Evolutionary conservation across 2,329 filamentous ascomycete species (phyloP).

Genomic region (Ophiostoma sp.): DNA sequence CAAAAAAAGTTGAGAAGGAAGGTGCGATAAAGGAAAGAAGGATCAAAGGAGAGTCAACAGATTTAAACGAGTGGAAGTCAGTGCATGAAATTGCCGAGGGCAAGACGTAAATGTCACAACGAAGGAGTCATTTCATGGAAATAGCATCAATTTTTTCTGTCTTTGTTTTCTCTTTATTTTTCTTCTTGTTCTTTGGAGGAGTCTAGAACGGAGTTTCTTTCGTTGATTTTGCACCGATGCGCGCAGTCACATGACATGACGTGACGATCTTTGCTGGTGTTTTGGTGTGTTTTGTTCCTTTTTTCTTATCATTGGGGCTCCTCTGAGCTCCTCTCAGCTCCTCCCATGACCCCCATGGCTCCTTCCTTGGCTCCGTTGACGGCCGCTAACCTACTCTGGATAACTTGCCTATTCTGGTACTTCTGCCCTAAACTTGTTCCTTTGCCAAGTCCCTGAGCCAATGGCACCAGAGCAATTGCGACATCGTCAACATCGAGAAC

Average conservation of each 20-base stretch:
- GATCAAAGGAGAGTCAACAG: not conserved
- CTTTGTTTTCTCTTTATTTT: not conserved
- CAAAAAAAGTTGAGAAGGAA: not conserved
- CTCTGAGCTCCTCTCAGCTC: not conserved
- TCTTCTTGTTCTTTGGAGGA: not conserved
- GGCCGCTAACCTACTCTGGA: not conserved
- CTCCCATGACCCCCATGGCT: not conserved
- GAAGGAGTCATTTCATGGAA: not conserved
- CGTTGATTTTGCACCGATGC: not conserved
- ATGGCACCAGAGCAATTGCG: not conserved
- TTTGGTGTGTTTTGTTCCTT: not conserved
- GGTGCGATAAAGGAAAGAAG: not conserved
- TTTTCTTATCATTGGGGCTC: not conserved
- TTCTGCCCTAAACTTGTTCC: not conserved
- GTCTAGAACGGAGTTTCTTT: not conserved
- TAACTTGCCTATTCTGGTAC: not conserved
- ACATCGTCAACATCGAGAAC: not conserved
- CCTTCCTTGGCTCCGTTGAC: not conserved
- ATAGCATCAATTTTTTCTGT: not conserved
- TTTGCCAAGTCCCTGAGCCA: not conserved
- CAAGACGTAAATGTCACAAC: conserved; percentile 5
- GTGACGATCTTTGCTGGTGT: conserved; percentile 2
- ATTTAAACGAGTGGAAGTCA: not conserved
- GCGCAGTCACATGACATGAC: conserved; percentile 15
- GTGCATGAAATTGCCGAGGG: not conserved